Evolutionary conservation across 306 rosid species (phyloP), one percentile per base, ranked within the genome.

Genomic region (Rosa lucieae): DNA sequence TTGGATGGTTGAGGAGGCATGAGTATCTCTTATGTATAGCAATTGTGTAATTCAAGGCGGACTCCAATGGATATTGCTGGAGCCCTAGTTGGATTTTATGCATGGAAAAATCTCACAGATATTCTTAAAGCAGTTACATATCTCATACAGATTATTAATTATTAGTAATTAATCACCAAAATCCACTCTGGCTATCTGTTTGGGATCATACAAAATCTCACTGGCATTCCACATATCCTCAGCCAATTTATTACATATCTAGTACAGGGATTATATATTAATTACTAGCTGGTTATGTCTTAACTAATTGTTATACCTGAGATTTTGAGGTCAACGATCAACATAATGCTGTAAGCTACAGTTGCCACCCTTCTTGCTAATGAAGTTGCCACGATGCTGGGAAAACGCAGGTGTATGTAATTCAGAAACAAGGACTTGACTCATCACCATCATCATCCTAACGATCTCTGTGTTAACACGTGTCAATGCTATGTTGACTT

Each of bases 11-110:
- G 37, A 46, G 59, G 42, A 23, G 56, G 49, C 84, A 75, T 72
- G 61, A 75, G 81, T 72, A 90, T 81, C 82, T 77, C 80, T 73
- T 67, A 73, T 78, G 82, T 23, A 76, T 72, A 75, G 78, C 32
- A 39, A 67, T 37, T 83, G 95, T 84, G 91, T 82, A 82, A 75
- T 73, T 85, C 83, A 72, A 81, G 84, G 86, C 79, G 53, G 79
- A 82, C 78, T 79, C 80, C 43, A 14, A 39, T 62, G 81, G 90
- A 85, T 90, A 70, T 88, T 88, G 79, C 84, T 75, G 83, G 62
- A 76, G 35, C 5, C 6, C 26, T 67, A 3, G 49, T 11, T 74
- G 43, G 88, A 88, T 88, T 85, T 83, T 75, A 82, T 74, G 32
- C 3, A 32, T 81, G 44, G 79, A 83, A 78, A 85, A 76, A 83